Conservation (phyloP, 257 asterid genomes). For the Thymus mandschuricus region DNA sequence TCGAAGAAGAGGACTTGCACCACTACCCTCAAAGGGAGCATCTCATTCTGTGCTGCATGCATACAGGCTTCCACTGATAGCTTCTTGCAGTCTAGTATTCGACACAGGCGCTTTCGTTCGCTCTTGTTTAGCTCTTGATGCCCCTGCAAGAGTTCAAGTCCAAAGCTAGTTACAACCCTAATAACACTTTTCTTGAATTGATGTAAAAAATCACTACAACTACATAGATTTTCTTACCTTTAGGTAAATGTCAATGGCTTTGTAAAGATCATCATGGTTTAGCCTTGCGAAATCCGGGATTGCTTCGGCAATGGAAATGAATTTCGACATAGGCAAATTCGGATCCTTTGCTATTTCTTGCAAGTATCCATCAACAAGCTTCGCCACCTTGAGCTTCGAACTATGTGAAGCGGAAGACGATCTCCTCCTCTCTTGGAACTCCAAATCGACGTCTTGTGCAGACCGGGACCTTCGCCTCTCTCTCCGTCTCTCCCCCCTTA, state of each 20-base stretch:
- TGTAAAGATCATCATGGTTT: conserved; percentile 86
- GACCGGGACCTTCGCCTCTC: conserved; percentile 86
- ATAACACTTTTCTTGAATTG: no score
- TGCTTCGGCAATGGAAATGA: conserved; percentile 66
- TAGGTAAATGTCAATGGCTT: conserved; percentile 76
- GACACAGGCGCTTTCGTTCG: conserved; percentile 75
- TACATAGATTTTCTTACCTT: conserved; percentile 50
- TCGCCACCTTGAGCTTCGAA: conserved; percentile 75
- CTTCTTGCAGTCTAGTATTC: conserved; percentile 77
- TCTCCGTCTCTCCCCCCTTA: conserved; percentile 44
- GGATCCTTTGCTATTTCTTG: conserved; percentile 66
- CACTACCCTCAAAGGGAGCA: conserved; percentile 82
- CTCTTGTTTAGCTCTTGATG: conserved; percentile 79
- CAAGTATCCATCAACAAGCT: conserved; percentile 79
- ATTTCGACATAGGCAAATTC: conserved; percentile 57
- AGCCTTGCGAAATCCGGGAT: conserved; percentile 78
- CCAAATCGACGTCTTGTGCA: conserved; percentile 66
- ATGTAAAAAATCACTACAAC: not conserved
- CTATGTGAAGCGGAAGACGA: conserved; percentile 81
- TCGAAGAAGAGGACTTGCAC: conserved; percentile 94
- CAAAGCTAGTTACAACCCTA: not conserved
- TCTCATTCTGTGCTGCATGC: conserved; percentile 96
- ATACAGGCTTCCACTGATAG: conserved; percentile 77
- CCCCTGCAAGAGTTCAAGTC: conserved; percentile 45
- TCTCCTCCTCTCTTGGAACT: conserved; percentile 79